phyloP scores from a whole-genome alignment of 495 filamentous ascomycete genomes.

The Neurospora terricola region DNA sequence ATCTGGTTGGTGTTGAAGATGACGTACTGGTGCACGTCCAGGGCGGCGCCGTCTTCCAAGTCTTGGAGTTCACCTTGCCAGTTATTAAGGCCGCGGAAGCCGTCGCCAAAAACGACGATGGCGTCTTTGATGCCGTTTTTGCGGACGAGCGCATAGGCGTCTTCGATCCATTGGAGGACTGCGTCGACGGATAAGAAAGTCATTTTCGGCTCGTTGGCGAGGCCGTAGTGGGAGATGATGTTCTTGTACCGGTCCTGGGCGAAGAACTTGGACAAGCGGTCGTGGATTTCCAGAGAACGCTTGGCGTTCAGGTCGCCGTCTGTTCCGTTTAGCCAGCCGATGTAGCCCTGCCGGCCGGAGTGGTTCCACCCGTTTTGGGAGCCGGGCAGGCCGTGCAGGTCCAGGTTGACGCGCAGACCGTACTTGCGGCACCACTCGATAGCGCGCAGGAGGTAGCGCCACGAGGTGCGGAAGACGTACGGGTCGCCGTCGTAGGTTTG shows the following conservation, averaged over 20 bases:
- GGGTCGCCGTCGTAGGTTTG: slow-evolving; percentile 77
- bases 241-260: slow-evolving; percentile 78
- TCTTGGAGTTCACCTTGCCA: slow-evolving; percentile 63
- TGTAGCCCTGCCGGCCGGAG: slow-evolving; percentile 60
- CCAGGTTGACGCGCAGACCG: slow-evolving; percentile 87
- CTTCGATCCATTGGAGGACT: slow-evolving; percentile 61
- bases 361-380: slow-evolving; percentile 92
- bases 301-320: slow-evolving; percentile 55
- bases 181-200: slow-evolving; percentile 43
- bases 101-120: slow-evolving; percentile 66
- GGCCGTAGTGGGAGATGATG: slow-evolving; percentile 72
- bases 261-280: slow-evolving; percentile 74
- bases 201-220: slow-evolving; percentile 85
- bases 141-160: slow-evolving; percentile 54
- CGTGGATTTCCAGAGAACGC: slow-evolving; percentile 71
- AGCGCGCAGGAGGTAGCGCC: slow-evolving; percentile 86
- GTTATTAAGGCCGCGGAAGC: slow-evolving; percentile 68
- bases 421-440: slow-evolving; percentile 94
- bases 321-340: slow-evolving; percentile 74
- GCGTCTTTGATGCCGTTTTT: slow-evolving; percentile 58
- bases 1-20: slow-evolving; percentile 79
- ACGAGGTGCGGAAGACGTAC: slow-evolving; percentile 77
- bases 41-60: slow-evolving; percentile 44
- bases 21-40: slow-evolving; percentile 92
- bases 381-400: slow-evolving; percentile 77